Evolutionary conservation across 441 rosid genomes (phyloP), one percentile per base, ranked within the genome.

Genomic region (Jatropha podagrica): DNA sequence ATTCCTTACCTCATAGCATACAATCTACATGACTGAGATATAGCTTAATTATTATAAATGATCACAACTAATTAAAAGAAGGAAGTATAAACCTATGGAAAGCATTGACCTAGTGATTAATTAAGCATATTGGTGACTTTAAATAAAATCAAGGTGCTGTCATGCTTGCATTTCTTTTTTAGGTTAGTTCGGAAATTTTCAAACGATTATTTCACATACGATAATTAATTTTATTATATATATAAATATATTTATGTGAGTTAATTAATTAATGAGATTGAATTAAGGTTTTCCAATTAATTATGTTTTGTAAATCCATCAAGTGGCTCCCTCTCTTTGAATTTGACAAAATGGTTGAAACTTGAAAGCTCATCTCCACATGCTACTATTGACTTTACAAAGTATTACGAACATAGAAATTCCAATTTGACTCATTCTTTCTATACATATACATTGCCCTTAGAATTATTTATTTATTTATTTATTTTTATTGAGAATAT

Each of bases 281-380:
- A 32, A 32, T 32, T 32, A 32, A 2, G 32, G 32, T 32, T 32
- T 32, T 32, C 32, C 32, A 32, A 32, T 32, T 0, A 32, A 32
- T 32, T 32, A 32, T 1, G 14, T 48, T 48, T 3, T 48, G 4
- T 48, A 48, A 59, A 59, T 26, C 14, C 2, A 60, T 13, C 69
- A 56, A 73, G 75, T 68, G 56, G 73, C 26, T 46, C 64, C 76
- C 74, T 58, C 61, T 44, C 66, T 70, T 71, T 74, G 79, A 80
- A 76, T 66, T 76, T 72, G 77, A 80, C 70, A 68, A 76, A 68
- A 68, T 27, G 32, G 79, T 76, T 80, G 74, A 79, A 75, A 75
- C 48, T 76, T 51, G 41, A 66, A 66, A 48, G 66, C 44, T 62
- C 67, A 64, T 65, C 6, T 8, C 68, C 68, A 18, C 27, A 12